Base-by-base conservation (phyloP, 1,284 basidiomycete species). In the Thecaphora thlaspeos region DNA sequence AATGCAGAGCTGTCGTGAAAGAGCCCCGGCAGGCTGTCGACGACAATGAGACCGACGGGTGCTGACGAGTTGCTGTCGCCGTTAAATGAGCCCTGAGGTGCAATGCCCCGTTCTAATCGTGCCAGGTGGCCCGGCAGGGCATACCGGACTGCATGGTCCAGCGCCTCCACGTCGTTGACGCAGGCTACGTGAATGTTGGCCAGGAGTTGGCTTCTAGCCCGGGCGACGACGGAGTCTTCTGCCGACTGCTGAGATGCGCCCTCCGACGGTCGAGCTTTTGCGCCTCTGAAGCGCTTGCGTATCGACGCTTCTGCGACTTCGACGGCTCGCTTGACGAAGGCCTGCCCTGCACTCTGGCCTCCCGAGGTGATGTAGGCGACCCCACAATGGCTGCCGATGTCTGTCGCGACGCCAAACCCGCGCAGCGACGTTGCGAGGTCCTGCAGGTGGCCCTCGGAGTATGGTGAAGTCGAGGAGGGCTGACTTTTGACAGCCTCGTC, bases 1-100 rank as follows among this genome's bases (percentile, higher is more conserved):
- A 64, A 51, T 5, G 54, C 59, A 1, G 61, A 40, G 36, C 71
- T 66, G 4, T 70, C 60, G 32, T 73, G 68, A n/a, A 73, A 59
- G 5, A 73, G 51, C 2, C 66, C 46, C 2, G 71, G 68, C 2
- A 73, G 51, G 30, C 63, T 68, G 43, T 73, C 71, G 1, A 73
- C 38, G 15, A 71, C 61, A 1, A 73, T 28, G 3, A 73, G 37
- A 1, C 56, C 61, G 9, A 68, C 36, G 1, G 55, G 43, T 12
- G 37, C 37, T 38, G 32, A 36, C 21, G 45, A 21, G 11, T 4
- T 15, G 45, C 34, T 46, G n/a, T n/a, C n/a, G n/a, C n/a, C 51
- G 48, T 17, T 30, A 38, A n/a, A n/a, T n/a, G n/a, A n/a, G n/a
- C n/a, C n/a, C n/a, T n/a, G n/a, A n/a, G n/a, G n/a, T n/a, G n/a